A percentile compares a stretch with the other conserved stretches of the same genome.
Conservation (phyloP, 2,329 filamentous ascomycete genomes). For the Zymoseptoria crescenta region DNA sequence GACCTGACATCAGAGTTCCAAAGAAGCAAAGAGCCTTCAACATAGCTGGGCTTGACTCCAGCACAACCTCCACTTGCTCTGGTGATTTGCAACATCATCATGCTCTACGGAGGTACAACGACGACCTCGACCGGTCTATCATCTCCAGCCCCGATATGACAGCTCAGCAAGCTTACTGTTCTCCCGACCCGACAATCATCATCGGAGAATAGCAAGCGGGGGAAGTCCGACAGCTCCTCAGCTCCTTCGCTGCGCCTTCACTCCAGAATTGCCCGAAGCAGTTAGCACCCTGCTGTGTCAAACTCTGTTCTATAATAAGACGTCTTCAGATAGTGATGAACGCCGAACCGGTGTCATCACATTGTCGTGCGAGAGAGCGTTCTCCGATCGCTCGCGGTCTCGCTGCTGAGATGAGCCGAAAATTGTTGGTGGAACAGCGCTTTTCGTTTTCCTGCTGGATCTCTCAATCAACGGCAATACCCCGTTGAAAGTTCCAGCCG, state of each 20-base stretch:
- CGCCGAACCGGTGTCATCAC: neutral
- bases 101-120: too few relatives aligned
- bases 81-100: neutral
- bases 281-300: neutral
- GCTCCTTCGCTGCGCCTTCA: neutral
- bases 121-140: too few relatives aligned
- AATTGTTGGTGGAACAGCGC: neutral
- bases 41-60: neutral
- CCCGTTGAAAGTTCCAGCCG: too few relatives aligned
- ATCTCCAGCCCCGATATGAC: too few relatives aligned
- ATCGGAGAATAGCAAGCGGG: neutral
- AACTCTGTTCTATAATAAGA: neutral
- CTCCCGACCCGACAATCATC: neutral
- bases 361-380: neutral
- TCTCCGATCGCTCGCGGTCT: neutral
- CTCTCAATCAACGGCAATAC: neutral
- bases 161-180: neutral
- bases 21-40: too few relatives aligned
- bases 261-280: neutral
- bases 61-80: neutral
- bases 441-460: neutral
- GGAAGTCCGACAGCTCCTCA: neutral
- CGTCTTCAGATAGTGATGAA: neutral
- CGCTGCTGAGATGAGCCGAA: neutral
- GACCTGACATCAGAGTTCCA: too few relatives aligned